These are phyloP conservation scores for Geosiphon pyriformis DNA, from an alignment of 192 early-diverging fungal genomes.

Conservation along the genomic window DNA sequence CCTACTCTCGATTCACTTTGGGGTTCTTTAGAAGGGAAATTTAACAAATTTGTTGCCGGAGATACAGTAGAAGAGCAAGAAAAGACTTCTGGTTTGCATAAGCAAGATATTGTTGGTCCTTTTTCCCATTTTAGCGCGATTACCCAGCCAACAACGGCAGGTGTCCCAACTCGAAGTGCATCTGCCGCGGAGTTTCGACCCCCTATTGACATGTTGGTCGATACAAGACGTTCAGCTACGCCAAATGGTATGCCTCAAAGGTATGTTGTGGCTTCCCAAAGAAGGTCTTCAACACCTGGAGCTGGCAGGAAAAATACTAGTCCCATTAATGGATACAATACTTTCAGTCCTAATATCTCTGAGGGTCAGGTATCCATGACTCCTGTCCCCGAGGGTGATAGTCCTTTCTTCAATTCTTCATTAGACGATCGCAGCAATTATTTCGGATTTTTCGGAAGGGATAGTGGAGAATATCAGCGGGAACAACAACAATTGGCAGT, in stretches of 20 bases:
- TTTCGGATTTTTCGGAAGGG: neutral
- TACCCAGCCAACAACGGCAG: constrained; percentile 3
- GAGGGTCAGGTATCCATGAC: constrained; percentile 14
- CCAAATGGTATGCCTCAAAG: constrained; percentile 19
- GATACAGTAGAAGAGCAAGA: constrained; percentile 37
- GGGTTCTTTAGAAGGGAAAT: constrained; percentile 52
- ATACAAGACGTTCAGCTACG: constrained; percentile 25
- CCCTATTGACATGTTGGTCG: neutral
- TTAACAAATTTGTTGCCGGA: constrained; percentile 57
- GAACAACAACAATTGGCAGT: neutral
- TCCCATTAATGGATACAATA: constrained; percentile 1
- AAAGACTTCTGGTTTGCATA: neutral
- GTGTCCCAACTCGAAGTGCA: constrained; percentile 23
- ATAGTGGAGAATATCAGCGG: constrained; percentile 10
- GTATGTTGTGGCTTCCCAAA: neutral
- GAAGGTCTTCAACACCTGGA: constrained; percentile 25
- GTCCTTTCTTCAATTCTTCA: neutral
- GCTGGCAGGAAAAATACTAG: neutral
- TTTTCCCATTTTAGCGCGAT: constrained; percentile 23
- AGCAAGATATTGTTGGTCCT: constrained; percentile 10
- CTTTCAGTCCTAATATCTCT: constrained; percentile 13
- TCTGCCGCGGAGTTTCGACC: constrained; percentile 26
- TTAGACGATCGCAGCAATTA: neutral
- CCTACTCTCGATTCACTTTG: constrained; percentile 51
- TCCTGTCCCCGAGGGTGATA: constrained; percentile 15